These are phyloP conservation scores for Metarhizium album DNA, from an alignment of 2,329 filamentous ascomycete species.

Conservation along the genomic window DNA sequence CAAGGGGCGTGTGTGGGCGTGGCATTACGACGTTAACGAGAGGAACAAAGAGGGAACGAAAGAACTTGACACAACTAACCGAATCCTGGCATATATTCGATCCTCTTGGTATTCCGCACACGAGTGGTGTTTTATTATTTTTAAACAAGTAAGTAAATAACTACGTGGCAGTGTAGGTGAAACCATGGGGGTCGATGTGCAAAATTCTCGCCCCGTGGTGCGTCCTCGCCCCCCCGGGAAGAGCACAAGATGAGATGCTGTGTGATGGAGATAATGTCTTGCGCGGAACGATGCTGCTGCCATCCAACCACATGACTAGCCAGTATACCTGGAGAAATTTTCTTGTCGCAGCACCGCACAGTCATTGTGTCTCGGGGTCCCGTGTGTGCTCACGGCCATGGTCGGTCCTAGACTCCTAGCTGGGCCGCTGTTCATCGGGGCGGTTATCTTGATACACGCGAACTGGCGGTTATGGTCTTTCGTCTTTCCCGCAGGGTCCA, in stretches of 20 bases:
- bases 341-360: neutral
- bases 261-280: no score
- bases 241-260: neutral
- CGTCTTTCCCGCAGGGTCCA: neutral
- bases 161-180: neutral
- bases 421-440: neutral
- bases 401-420: no score
- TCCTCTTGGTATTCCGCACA: no score
- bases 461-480: neutral
- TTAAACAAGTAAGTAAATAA: no score
- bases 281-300: neutral
- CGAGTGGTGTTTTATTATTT: no score
- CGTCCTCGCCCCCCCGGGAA: neutral
- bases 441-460: neutral
- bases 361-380: neutral
- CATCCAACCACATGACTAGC: no score
- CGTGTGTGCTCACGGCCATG: no score
- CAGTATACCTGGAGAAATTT: neutral
- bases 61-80: no score
- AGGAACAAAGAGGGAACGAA: neutral
- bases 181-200: no score
- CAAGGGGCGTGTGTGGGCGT: neutral
- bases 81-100: no score
- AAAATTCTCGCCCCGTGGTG: no score
- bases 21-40: neutral